Evolutionary conservation across 1,284 basidiomycete species (phyloP).

Genomic region (Papiliotrema terrestris): DNA sequence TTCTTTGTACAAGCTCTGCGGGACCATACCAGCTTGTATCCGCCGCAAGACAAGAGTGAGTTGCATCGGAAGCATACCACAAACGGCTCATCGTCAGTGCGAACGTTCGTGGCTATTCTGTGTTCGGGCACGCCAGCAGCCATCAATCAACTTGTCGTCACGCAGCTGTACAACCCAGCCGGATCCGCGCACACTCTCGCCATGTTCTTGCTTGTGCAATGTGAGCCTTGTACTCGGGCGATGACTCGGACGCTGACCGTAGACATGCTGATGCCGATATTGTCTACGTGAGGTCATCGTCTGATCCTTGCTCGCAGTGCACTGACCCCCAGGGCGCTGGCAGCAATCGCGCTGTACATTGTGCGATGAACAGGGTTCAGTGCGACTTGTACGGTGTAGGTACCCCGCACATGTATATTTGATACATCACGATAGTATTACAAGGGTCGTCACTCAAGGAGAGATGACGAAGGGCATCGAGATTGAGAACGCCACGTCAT

Average conservation of each 20-base stretch:
- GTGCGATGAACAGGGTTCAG: neutral
- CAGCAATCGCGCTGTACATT: slow-evolving; percentile 34
- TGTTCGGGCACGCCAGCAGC: slow-evolving; percentile 46
- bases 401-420: too few relatives aligned
- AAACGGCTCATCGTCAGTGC: slow-evolving; percentile 21
- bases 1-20: slow-evolving; percentile 40
- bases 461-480: too few relatives aligned
- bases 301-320: neutral
- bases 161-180: slow-evolving; percentile 47
- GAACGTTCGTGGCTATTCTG: slow-evolving; percentile 46
- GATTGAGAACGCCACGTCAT: too few relatives aligned
- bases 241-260: neutral
- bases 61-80: neutral
- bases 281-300: slow-evolving; percentile 35
- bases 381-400: neutral
- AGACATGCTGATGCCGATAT: slow-evolving; percentile 40
- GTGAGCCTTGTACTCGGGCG: slow-evolving; percentile 18
- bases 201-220: slow-evolving; percentile 43
- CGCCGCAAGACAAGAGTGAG: slow-evolving; percentile 40
- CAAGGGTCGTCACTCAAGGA: too few relatives aligned
- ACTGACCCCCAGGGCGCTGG: slow-evolving; percentile 20
- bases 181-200: slow-evolving; percentile 46
- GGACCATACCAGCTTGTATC: slow-evolving; percentile 38
- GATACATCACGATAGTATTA: too few relatives aligned
- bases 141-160: slow-evolving; percentile 46